Base-by-base conservation (phyloP, 805 yeast genomes). In the Lachancea fermentati region DNA sequence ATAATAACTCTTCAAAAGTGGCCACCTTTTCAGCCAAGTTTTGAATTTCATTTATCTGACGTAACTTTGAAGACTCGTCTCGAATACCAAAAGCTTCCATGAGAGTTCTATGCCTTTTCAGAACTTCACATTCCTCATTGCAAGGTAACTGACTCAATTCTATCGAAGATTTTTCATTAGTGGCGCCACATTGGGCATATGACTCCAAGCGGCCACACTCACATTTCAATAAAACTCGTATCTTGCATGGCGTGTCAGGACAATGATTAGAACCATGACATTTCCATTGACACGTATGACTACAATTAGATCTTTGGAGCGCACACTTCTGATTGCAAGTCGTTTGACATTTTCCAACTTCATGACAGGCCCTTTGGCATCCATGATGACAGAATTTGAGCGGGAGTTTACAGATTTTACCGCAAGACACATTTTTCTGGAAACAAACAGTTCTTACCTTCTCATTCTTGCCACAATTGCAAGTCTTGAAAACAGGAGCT, bases 391-490 rank as follows among this genome's bases (percentile, higher is more conserved):
- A 81, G 45, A 73, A 67, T 0, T 60, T 45, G 26, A 79, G 57
- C 4, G 52, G 48, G 39, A 70, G 63, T 1, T 74, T 76, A 66
- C 97, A 88, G 5, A 66, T 63, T 15, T 69, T 66, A 30, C 81
- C 79, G 62, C 97, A 88, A 3, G 85, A 77, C 0, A 81, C 87
- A 19, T 67, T 69, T 2, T 69, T 68, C 46, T 81, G 85, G 36
- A 79, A 81, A 63, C 97, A 75, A 18, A 83, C 75, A 13, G 83
- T 81, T 25, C 76, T 71, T 7, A 85, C 69, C 17, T 52, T 47
- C 4, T 63, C 61, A 8, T 55, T 50, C 46, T 71, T 66, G 2
- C 84, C 85, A 67, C 93, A 84, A 48, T 72, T 69, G 57, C 94
- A 84, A 16, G 46, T 48, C 48, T 75, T 79, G 19, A 68, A 65